A percentile compares a stretch with the other conserved stretches of the same genome.
phyloP scores from a whole-genome alignment of 1,284 basidiomycete species.

The Tetrapyrgos nigripes region DNA sequence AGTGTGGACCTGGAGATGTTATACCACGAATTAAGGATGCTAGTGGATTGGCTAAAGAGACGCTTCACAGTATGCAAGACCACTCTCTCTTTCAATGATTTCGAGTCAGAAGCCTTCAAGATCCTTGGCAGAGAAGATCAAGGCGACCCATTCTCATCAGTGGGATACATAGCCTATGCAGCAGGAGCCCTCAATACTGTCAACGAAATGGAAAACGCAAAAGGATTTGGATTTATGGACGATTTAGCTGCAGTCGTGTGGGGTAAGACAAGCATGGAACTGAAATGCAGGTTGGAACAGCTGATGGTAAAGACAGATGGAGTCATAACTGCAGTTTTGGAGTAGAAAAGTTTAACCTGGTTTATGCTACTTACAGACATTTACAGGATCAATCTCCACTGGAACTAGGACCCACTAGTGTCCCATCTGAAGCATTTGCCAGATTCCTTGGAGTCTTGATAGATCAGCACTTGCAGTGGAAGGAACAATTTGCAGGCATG shows the following conservation, averaged over 20 bases:
- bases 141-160: slow-evolving; percentile 31
- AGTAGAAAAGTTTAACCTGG: slow-evolving; percentile 15
- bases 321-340: no score
- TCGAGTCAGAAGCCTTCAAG: slow-evolving; percentile 23
- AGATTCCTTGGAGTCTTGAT: no score
- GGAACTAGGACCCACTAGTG: neutral
- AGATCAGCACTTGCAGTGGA: no score
- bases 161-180: slow-evolving; percentile 1
- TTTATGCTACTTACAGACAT: no score
- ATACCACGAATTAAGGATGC: slow-evolving; percentile 35
- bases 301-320: no score
- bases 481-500: no score
- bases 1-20: slow-evolving; percentile 29
- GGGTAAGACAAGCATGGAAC: slow-evolving; percentile 31
- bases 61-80: slow-evolving; percentile 27
- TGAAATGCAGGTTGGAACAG: no score
- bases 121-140: slow-evolving; percentile 36
- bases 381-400: slow-evolving; percentile 27
- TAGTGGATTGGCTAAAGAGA: slow-evolving; percentile 22
- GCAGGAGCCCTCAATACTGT: neutral
- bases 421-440: no score
- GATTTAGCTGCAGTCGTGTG: slow-evolving; percentile 27
- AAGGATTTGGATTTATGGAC: slow-evolving; percentile 31
- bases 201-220: slow-evolving; percentile 11
- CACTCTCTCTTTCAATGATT: slow-evolving; percentile 34